Percentiles rank a stretch among this genome's conserved stretches.
These are phyloP conservation scores for Botrytis medusae DNA, from an alignment of 2,329 filamentous ascomycete genomes.

Conservation along the genomic window DNA sequence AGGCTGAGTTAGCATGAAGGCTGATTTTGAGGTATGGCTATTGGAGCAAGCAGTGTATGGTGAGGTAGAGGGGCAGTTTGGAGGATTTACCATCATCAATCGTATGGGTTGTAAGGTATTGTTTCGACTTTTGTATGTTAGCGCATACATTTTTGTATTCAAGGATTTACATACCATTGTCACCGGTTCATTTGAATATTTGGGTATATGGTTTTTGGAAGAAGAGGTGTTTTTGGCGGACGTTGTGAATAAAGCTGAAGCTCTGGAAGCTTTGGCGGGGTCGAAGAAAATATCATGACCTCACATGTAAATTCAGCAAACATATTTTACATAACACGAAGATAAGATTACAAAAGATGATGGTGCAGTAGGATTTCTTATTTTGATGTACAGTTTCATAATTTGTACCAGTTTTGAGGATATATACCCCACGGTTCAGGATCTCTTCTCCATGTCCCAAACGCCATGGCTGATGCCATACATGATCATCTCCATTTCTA, in stretches of 20 bases:
- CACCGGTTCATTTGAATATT: constrained; percentile 27
- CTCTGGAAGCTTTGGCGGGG: constrained; percentile 21
- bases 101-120: constrained; percentile 92
- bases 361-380: constrained; percentile 17
- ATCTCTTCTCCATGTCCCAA: constrained; percentile 28
- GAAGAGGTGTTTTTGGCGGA: constrained; percentile 9
- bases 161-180: constrained; percentile 35
- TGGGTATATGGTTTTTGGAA: constrained; percentile 20
- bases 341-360: not conserved
- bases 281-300: constrained; percentile 20
- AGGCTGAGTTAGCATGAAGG: constrained; percentile 34
- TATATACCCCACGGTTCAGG: constrained; percentile 16
- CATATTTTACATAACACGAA: not conserved
- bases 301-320: constrained; percentile 1
- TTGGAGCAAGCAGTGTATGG: not conserved
- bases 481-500: constrained; percentile 21
- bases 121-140: constrained; percentile 74
- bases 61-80: not conserved
- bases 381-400: constrained; percentile 25
- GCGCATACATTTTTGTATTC: constrained; percentile 19
- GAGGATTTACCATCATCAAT: constrained; percentile 72
- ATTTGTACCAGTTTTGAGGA: constrained; percentile 6
- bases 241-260: constrained; percentile 11
- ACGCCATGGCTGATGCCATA: constrained; percentile 28
- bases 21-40: too few relatives aligned